Evolutionary conservation across 2,329 filamentous ascomycete species (phyloP), one percentile per base, ranked within the genome.

Genomic region (Microdochium paspali): DNA sequence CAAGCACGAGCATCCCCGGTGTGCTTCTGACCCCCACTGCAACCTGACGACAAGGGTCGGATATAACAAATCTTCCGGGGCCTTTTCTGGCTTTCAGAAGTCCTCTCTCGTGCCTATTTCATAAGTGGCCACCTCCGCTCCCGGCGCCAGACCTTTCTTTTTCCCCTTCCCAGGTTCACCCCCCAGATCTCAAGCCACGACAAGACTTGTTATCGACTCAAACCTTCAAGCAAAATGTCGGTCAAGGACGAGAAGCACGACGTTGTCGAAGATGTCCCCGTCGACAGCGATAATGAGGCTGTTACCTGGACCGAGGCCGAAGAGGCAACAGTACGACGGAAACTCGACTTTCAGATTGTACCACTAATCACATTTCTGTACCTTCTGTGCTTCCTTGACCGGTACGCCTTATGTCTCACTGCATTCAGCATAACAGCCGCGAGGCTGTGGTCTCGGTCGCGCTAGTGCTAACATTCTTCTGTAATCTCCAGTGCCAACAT

Each of bases 351-450:
- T 61, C 69, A 73, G 51, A 66, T 73, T 24, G 68, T 79, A 18
- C 75, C 76, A 0, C 58, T 73, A 23, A 71, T 77, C 10, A 78
- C 75, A 1, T 54, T 75, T 7, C 58, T 79, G 12, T 79, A 79
- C 54, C 62, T 79, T 51, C 60, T 78, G 13, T 76, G 73, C 56
- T 75, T 76, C 54, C 61, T 74, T 49, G 66, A 71, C 44, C 53
- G 60, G 59, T 62, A 56, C 7, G 54, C 7, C 26, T 44, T n/a
- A 13, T 10, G 30, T 20, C 24, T 24, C 28, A 32, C 26, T n/a
- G 3, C 13, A 9, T 43, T 21, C 7, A 3, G 13, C 10, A 24
- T 44, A 4, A 5, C 42, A 26, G 6, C 12, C 6, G 18, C 26
- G 7, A 28, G 26, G n/a, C n/a, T n/a, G n/a, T n/a, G n/a, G n/a